A percentile compares a stretch with the other conserved stretches of the same genome.
Evolutionary conservation across 306 rosid species (phyloP).

Genomic region (Pterocarpus macrocarpus): DNA sequence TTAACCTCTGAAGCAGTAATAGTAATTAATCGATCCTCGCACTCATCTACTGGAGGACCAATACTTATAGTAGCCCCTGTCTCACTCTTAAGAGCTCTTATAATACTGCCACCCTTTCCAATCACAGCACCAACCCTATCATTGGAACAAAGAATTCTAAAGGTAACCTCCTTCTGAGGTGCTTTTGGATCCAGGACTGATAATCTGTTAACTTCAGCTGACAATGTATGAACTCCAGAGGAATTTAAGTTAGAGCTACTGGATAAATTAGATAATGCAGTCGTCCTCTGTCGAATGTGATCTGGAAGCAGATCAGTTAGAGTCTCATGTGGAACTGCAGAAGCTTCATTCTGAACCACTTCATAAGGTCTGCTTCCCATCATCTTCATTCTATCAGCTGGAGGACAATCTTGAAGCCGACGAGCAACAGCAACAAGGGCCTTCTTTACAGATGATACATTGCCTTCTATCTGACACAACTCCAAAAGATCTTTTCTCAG

Average conservation of each 20-base stretch:
- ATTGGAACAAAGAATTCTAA: constrained; percentile 73
- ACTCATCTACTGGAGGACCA: constrained; percentile 68
- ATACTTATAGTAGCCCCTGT: constrained; percentile 80
- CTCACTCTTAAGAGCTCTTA: constrained; percentile 79
- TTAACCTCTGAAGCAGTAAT: constrained; percentile 87
- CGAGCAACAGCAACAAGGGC: constrained; percentile 85
- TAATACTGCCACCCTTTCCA: constrained; percentile 86
- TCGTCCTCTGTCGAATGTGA: constrained; percentile 55
- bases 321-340: constrained; percentile 43
- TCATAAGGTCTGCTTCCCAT: constrained; percentile 67
- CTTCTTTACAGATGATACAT: constrained; percentile 72
- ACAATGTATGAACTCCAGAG: constrained; percentile 57
- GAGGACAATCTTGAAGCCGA: constrained; percentile 72
- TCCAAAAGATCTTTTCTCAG: constrained; percentile 31
- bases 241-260: constrained; percentile 58
- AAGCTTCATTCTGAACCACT: constrained; percentile 52
- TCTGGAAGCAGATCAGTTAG: constrained; percentile 59
- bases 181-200: constrained; percentile 55
- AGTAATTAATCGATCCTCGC: constrained; percentile 80
- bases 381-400: constrained; percentile 64
- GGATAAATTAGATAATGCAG: constrained; percentile 52
- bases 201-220: constrained; percentile 64
- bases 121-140: constrained; percentile 82
- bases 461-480: constrained; percentile 86
- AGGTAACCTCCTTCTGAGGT: constrained; percentile 64